Percentiles rank a stretch among this genome's conserved stretches.
phyloP scores from a whole-genome alignment of 257 asterid genomes.

The Solanum tarijense region DNA sequence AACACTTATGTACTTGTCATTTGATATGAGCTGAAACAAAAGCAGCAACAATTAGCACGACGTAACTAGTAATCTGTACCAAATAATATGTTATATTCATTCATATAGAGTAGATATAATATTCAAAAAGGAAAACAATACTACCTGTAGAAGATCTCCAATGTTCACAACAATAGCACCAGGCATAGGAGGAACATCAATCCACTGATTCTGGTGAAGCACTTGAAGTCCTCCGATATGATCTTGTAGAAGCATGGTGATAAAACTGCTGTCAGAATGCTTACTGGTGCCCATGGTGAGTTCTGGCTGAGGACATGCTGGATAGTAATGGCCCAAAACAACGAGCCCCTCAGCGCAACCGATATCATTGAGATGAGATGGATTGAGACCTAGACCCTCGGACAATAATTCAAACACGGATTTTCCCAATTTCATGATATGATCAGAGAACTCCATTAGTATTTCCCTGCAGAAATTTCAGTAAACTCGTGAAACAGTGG shows the following conservation, averaged over 20 bases:
- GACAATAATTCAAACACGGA: conserved; percentile 39
- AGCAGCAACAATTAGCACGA: conserved; percentile 6
- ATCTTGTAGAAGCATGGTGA: conserved; percentile 58
- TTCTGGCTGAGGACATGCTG: conserved; percentile 59
- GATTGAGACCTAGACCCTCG: conserved; percentile 45
- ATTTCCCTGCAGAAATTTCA: conserved; percentile 30
- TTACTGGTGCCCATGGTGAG: conserved; percentile 45
- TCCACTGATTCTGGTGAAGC: conserved; percentile 34
- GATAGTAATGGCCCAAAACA: conserved; percentile 47
- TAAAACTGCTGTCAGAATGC: conserved; percentile 43
- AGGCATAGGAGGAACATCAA: conserved; percentile 37
- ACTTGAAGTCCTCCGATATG: conserved; percentile 52
- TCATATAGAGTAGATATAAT: too few relatives aligned
- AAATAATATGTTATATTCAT: too few relatives aligned
- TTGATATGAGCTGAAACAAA: conserved; percentile 39
- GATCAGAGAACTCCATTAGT: conserved; percentile 33
- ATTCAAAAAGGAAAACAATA: not conserved
- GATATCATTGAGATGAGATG: conserved; percentile 26
- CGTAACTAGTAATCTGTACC: too few relatives aligned
- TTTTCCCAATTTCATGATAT: conserved; percentile 34
- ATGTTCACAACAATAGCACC: conserved; percentile 49
- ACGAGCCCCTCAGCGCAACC: conserved; percentile 36
- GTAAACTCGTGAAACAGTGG: not conserved
- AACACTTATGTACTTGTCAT: conserved; percentile 46
- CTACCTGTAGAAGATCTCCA: conserved; percentile 65